Percentiles rank a stretch among this genome's conserved stretches.
Evolutionary conservation across 2,329 filamentous ascomycete species (phyloP).

Genomic region (Pseudogymnoascus verrucosus): DNA sequence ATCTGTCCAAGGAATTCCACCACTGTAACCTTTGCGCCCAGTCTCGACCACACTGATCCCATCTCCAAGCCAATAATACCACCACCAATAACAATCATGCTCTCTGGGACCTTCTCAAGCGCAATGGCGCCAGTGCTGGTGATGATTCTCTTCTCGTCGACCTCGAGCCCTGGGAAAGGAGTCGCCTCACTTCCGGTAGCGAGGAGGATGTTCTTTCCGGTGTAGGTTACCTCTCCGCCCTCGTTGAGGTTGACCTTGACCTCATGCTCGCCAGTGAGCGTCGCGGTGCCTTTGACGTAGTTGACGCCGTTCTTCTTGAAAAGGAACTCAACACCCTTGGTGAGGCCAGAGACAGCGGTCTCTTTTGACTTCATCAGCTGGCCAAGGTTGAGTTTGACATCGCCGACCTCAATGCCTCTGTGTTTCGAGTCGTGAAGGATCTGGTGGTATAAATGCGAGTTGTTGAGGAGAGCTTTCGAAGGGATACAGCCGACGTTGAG

Average conservation of each 20-base stretch:
- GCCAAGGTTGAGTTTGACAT: constrained; percentile 90
- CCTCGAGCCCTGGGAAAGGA: constrained; percentile 88
- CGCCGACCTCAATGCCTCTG: constrained; percentile 93
- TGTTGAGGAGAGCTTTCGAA: constrained; percentile 98
- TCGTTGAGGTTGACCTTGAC: constrained; percentile 85
- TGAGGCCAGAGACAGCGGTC: constrained; percentile 75
- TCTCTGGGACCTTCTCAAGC: constrained; percentile 85
- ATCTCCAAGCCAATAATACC: constrained; percentile 99
- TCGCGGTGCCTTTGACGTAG: constrained; percentile 88
- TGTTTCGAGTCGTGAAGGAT: constrained; percentile 94
- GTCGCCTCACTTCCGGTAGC: constrained; percentile 93
- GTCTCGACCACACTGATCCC: constrained; percentile 92
- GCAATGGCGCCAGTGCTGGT: constrained; percentile 93
- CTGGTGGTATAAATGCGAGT: constrained; percentile 96
- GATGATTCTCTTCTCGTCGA: constrained; percentile 96
- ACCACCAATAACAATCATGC: constrained; percentile 93
- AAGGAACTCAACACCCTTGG: constrained; percentile 95
- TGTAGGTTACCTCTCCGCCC: constrained; percentile 79
- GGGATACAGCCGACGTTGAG: constrained; percentile 99
- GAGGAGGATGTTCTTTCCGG: constrained; percentile 96
- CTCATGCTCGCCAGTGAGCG: constrained; percentile 83
- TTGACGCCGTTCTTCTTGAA: constrained; percentile 99
- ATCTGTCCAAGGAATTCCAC: constrained; percentile 96
- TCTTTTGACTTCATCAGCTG: constrained; percentile 99
- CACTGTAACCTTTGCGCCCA: constrained; percentile 91